Base-by-base conservation (phyloP, 148 eudicot genomes). In the Polygonum maritimum region DNA sequence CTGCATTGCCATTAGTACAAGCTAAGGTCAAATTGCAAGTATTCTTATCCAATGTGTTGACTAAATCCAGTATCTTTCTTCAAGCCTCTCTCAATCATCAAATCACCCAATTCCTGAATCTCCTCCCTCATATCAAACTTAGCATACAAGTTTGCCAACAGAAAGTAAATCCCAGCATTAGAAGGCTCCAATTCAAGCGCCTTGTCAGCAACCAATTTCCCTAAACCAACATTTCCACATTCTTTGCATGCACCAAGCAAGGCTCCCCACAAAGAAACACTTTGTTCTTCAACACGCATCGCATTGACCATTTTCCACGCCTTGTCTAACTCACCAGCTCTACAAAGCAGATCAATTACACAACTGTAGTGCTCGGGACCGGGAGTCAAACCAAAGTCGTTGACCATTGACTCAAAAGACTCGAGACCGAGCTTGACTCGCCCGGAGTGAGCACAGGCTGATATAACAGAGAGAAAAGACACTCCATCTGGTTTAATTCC, bases 251-350 rank as follows among this genome's bases (percentile, higher is more conserved):
- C 91, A 78, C 81, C 78, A 69, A 92, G 90, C 80, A 92, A 77
- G 18, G 95, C 80, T 13, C 94, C 92, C 91, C 92, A 92, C 82
- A 86, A 79, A 5, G 92, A 80, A 47, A 88, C 87, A 58, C 75
- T 79, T 52, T 40, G 73, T 7, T 41, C 78, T 72, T 41, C 75
- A 76, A 41, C 5, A 7, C 87, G 80, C 82, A 90, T 79, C 70
- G 82, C 86, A 72, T 73, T 76, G 33, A 92, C 79, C n/a, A 90
- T 45, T 74, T 79, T 81, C 84, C 87, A 83, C 7, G 92, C 97
- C 80, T 81, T 90, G 26, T 88, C 94, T 77, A 88, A 77, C 78
- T 92, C 92, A 44, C 95, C 97, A 38, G 92, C 90, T 62, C 91
- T 81, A 77, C 92, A 88, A 70, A 92, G 89, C 82, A 90, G 77